Evolutionary conservation across 495 filamentous ascomycete genomes (phyloP), one percentile per base, ranked within the genome.

Genomic region (Penicillium coprophilum): DNA sequence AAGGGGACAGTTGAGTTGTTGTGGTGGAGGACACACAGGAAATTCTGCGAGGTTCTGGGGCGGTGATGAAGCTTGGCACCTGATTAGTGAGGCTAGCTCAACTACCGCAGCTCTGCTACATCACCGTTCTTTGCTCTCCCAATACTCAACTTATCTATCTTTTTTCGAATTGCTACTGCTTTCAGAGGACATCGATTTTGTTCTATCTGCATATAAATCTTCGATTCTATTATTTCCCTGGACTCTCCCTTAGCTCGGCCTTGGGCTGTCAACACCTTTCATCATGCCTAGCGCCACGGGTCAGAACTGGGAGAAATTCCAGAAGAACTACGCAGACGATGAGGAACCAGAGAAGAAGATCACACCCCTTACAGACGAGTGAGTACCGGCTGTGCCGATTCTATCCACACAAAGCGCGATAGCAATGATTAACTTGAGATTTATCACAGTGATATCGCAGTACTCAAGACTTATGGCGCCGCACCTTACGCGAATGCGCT

Each of bases 291-390:
- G 89, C 72, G 94, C 94, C 76, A 96, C 88, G 57, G 94, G 94
- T 65, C 72, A 80, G 70, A 90, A 81, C 83, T 98, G 94, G 94
- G 92, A 98, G 85, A 97, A 97, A 82, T 97, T 96, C 80, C 78
- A 85, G 77, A 97, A 98, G 82, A 89, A 88, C 67, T 98, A 88
- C 67, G 93, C 87, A 56, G 94, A 98, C 69, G 94, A 98, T 61
- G 94, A 97, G 69, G 83, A 91, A 71, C 89, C 92, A 68, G 94
- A 98, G 82, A 98, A 98, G 88, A 98, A 97, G 83, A 98, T 97
- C 68, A 91, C 91, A 38, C 94, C 94, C 56, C 80, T 98, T 34
- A 85, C 92, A 61, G 94, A 96, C 80, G 92, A 96, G 92, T 97
- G 80, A 64, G 89, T 81, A 46, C 7, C n/a, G 15, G 21, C 21